Base-by-base conservation (phyloP, 352 stramenopile genomes). In the Aphanomyces cochlioides region DNA sequence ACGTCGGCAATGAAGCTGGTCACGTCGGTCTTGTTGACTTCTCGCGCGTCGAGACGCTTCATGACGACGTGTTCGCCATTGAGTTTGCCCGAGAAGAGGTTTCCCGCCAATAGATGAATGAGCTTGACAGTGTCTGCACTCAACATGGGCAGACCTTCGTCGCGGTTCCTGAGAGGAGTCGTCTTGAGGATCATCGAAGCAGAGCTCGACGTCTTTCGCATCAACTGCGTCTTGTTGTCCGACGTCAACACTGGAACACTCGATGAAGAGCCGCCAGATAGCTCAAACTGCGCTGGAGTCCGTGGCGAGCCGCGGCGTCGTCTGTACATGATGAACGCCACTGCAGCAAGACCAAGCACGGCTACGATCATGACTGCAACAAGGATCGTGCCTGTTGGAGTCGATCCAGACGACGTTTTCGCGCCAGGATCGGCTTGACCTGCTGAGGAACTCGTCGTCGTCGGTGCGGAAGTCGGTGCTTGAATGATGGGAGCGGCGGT, bases 21-120 rank as follows among this genome's bases (percentile, higher is more conserved):
- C 17, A 67, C 43, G 3, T 48, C 59, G 3, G 28, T 45, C n/a
- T 67, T 19, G 39, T 48, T 56, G 17, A 63, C 28, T 17, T 41
- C 38, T 34, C 38, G 59, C 6, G 40, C 39, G n/a, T 67, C 59
- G 17, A 48, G n/a, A 7, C 59, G 59, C 8, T 50, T 48, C 40
- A 67, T 10, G 17, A 67, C 59, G 43, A 67, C 43, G 39, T 56
- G 40, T n/a, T 67, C 59, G 40, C 43, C 43, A 6, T 56, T 37
- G 59, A 43, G 56, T 50, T 67, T 48, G 12, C 59, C 59, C 13
- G 21, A 34, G 38, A 67, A 67, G 17, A 54, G 4, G 59, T 8
- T 41, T 5, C 19, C 10, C 6, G 38, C 2, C 6, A 67, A 34
- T 8, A 36, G 1, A 17, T 56, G 39, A 8, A 56, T n/a, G 3